These are phyloP conservation scores for Coleophoma cylindrospora DNA, from an alignment of 2,329 filamentous ascomycete species.

Conservation along the genomic window DNA sequence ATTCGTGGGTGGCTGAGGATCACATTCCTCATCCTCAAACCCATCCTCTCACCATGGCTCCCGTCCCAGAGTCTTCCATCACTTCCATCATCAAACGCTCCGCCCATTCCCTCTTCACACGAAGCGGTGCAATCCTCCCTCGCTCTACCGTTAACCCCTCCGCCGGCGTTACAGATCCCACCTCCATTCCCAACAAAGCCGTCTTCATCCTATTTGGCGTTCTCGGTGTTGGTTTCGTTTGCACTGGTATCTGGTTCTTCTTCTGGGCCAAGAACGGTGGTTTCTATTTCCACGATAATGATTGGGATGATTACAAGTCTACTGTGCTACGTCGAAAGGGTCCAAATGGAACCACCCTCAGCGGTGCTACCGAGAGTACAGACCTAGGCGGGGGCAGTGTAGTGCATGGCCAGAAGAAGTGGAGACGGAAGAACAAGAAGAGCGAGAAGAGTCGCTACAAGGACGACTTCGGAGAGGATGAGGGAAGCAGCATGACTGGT, in stretches of 20 bases:
- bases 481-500: slow-evolving; percentile 10
- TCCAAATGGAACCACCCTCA: slow-evolving; percentile 81
- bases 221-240: slow-evolving; percentile 71
- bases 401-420: slow-evolving; percentile 62
- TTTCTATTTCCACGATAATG: slow-evolving; percentile 76
- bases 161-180: slow-evolving; percentile 45
- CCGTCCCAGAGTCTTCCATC: slow-evolving; percentile 18
- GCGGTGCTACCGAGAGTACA: slow-evolving; percentile 76
- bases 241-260: slow-evolving; percentile 91
- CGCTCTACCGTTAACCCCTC: slow-evolving; percentile 30
- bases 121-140: slow-evolving; percentile 6
- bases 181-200: slow-evolving; percentile 52
- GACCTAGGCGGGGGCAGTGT: slow-evolving; percentile 81
- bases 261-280: slow-evolving; percentile 97
- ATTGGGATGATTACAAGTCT: slow-evolving; percentile 98
- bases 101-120: slow-evolving; percentile 7
- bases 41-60: slow-evolving; percentile 16
- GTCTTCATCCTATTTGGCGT: slow-evolving; percentile 84
- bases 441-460: slow-evolving; percentile 28
- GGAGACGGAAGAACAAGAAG: slow-evolving; percentile 34
- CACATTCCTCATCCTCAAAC: slow-evolving; percentile 3
- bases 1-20: not conserved
- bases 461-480: slow-evolving; percentile 20
- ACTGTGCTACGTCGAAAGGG: slow-evolving; percentile 86
- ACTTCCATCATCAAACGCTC: slow-evolving; percentile 16